These are phyloP conservation scores for California macrophylla DNA, from an alignment of 441 rosid species.

Conservation along the genomic window DNA sequence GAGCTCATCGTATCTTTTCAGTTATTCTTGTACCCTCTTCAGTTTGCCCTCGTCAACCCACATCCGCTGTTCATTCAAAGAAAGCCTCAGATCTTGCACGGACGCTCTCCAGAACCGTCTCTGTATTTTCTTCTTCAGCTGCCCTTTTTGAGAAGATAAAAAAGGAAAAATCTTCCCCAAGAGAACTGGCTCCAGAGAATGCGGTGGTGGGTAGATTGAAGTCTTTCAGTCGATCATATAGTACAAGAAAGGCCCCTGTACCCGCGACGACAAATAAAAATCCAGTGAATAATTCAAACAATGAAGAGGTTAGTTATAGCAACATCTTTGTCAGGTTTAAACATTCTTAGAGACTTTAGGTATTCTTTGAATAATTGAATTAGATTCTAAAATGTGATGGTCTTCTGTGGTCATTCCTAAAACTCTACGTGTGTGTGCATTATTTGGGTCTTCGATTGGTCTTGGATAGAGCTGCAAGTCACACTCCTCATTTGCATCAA, in stretches of 20 bases:
- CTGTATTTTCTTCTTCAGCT: slow-evolving; percentile 95
- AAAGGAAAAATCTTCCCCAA: slow-evolving; percentile 38
- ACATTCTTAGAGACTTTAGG: neutral
- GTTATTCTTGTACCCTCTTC: slow-evolving; percentile 84
- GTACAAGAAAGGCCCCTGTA: slow-evolving; percentile 30
- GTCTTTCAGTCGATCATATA: slow-evolving; percentile 53
- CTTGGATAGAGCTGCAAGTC: neutral
- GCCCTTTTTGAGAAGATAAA: slow-evolving; percentile 89
- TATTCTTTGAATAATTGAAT: neutral
- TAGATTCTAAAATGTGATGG: neutral
- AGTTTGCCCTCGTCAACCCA: slow-evolving; percentile 51
- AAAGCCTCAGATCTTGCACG: slow-evolving; percentile 49
- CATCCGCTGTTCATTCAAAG: slow-evolving; percentile 30
- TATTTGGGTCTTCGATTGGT: neutral
- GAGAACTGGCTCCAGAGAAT: slow-evolving; percentile 20
- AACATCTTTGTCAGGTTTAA: neutral
- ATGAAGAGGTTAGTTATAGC: slow-evolving; percentile 44
- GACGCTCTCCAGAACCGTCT: slow-evolving; percentile 85
- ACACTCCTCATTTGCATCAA: neutral
- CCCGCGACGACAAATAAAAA: slow-evolving; percentile 22
- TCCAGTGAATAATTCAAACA: slow-evolving; percentile 23
- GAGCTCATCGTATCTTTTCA: slow-evolving; percentile 79
- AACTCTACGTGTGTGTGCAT: neutral
- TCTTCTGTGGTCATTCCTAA: neutral
- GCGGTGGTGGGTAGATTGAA: slow-evolving; percentile 49